Conservation (phyloP, 345 rosid species). For the Acer negundo region DNA sequence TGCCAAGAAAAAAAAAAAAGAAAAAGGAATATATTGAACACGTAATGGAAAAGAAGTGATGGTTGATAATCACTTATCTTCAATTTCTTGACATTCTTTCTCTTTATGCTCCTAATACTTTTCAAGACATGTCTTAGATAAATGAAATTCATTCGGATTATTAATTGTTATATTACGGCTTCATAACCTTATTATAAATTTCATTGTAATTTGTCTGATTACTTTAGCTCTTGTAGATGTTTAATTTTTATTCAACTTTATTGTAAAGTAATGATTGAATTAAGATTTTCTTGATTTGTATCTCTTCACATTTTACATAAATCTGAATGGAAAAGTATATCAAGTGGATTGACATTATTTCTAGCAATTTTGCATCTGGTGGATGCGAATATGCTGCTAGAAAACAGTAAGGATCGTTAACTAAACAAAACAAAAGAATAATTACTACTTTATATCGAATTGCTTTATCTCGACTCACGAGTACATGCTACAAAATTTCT, state of each 20-base stretch:
- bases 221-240: background rate
- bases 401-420: no score
- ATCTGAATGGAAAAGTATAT: background rate
- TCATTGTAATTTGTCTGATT: background rate
- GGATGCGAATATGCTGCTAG: no score
- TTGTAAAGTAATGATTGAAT: constrained; percentile 10
- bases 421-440: no score
- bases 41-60: background rate
- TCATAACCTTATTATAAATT: background rate
- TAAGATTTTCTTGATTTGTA: constrained; percentile 12
- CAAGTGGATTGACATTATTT: no score
- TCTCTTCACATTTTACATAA: constrained; percentile 6
- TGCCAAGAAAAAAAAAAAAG: constrained; percentile 81
- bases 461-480: no score
- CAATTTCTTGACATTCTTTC: background rate
- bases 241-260: background rate
- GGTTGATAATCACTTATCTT: background rate
- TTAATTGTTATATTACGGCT: constrained; percentile 4
- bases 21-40: constrained; percentile 56
- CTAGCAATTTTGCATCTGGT: no score
- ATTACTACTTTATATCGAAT: no score
- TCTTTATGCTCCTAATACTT: background rate
- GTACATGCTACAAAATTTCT: no score
- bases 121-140: background rate
- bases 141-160: background rate